Evolutionary conservation across 352 stramenopile species (phyloP).

Genomic region (Stramenopiles sp.): DNA sequence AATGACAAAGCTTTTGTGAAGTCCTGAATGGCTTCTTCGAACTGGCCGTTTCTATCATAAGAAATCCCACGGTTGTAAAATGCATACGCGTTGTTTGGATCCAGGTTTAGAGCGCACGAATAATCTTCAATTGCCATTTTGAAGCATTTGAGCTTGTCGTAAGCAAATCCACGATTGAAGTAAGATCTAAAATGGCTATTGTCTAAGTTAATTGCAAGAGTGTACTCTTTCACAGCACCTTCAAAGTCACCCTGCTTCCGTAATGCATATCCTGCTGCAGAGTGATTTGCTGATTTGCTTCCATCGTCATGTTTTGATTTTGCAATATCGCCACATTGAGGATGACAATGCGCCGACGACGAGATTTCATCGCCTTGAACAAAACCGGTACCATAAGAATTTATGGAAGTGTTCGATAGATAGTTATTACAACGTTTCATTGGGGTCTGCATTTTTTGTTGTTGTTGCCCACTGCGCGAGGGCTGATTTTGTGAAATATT

Average conservation of each 20-base stretch:
- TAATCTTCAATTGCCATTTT: constrained; percentile 51
- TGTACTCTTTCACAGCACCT: constrained; percentile 48
- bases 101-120: constrained; percentile 38
- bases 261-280: constrained; percentile 40
- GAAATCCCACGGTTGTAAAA: constrained; percentile 59
- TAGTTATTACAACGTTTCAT: no score
- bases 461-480: no score
- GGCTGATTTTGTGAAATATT: no score
- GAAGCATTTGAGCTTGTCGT: constrained; percentile 49
- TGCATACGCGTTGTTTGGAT: constrained; percentile 48
- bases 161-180: constrained; percentile 63
- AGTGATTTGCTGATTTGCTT: constrained; percentile 33
- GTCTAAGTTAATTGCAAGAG: constrained; percentile 42
- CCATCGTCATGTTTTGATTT: no score
- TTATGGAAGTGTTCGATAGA: no score
- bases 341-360: no score
- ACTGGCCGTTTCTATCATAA: constrained; percentile 52
- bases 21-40: constrained; percentile 37
- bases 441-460: no score
- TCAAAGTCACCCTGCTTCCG: constrained; percentile 55
- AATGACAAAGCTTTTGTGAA: constrained; percentile 40
- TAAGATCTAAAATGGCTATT: constrained; percentile 57
- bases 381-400: no score
- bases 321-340: no score
- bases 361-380: no score